Percentiles rank a stretch among this genome's conserved stretches.
Conservation (phyloP, 345 rosid species). For the Acer saccharum region DNA sequence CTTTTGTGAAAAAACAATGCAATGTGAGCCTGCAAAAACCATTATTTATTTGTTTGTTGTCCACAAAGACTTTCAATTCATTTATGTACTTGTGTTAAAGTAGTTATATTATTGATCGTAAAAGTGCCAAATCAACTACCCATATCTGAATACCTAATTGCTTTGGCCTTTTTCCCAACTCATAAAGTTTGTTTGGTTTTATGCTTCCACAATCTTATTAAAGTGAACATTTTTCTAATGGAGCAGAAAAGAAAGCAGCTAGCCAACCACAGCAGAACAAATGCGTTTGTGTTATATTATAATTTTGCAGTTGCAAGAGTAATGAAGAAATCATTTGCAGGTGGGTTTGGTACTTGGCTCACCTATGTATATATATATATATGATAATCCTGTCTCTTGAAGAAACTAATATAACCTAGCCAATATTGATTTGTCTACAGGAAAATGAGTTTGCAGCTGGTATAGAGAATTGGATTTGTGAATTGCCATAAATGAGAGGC, state of each 20-base stretch:
- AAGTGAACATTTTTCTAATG: slow-evolving; percentile 25
- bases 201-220: slow-evolving; percentile 9
- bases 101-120: slow-evolving; percentile 11
- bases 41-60: background rate
- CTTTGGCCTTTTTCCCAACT: slow-evolving; percentile 23
- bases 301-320: slow-evolving; percentile 29
- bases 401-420: background rate
- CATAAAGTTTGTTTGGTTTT: background rate
- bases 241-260: slow-evolving; percentile 71
- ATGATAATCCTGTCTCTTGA: background rate
- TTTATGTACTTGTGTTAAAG: background rate
- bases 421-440: slow-evolving; percentile 9
- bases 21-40: background rate
- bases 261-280: slow-evolving; percentile 66
- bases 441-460: slow-evolving; percentile 27
- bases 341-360: slow-evolving; percentile 21
- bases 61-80: background rate
- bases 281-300: slow-evolving; percentile 86
- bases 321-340: slow-evolving; percentile 27
- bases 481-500: slow-evolving; percentile 21
- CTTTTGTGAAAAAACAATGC: background rate
- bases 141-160: slow-evolving; percentile 12
- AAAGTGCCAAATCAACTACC: slow-evolving; percentile 13
- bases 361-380: background rate
- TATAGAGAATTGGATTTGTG: slow-evolving; percentile 26